phyloP scores from a whole-genome alignment of 192 early-diverging fungal genomes.

The Nowakowskiella sp. region DNA sequence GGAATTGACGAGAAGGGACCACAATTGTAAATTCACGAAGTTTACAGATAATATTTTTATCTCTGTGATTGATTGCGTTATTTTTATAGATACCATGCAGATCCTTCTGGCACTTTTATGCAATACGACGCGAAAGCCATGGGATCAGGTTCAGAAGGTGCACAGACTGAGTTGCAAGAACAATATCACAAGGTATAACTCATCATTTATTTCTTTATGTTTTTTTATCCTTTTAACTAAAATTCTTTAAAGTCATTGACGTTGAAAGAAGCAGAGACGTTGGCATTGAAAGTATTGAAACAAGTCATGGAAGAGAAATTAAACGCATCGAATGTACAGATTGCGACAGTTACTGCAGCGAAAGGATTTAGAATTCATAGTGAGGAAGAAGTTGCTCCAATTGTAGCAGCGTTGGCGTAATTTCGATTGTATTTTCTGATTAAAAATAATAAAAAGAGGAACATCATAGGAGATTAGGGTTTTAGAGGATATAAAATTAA shows the following conservation, averaged over 20 bases:
- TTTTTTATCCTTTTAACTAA: not conserved
- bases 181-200: constrained; percentile 75
- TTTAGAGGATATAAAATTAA: too few species aligned
- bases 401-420: constrained; percentile 33
- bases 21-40: constrained; percentile 68
- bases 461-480: too few species aligned
- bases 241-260: constrained; percentile 56
- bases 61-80: not conserved
- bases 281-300: constrained; percentile 95
- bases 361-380: constrained; percentile 72
- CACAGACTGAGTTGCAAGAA: constrained; percentile 95
- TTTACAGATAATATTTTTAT: not conserved
- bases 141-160: constrained; percentile 97
- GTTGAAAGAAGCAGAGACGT: constrained; percentile 74
- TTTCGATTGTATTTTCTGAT: too few species aligned
- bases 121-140: constrained; percentile 97
- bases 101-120: constrained; percentile 97
- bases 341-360: constrained; percentile 77
- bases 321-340: constrained; percentile 87
- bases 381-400: constrained; percentile 61
- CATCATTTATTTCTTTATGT: constrained; percentile 2
- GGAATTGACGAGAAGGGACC: constrained; percentile 95
- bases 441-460: too few species aligned
- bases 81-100: constrained; percentile 70
- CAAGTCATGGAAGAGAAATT: constrained; percentile 99